Evolutionary conservation across 345 rosid species (phyloP).

Genomic region (Salix caprea): DNA sequence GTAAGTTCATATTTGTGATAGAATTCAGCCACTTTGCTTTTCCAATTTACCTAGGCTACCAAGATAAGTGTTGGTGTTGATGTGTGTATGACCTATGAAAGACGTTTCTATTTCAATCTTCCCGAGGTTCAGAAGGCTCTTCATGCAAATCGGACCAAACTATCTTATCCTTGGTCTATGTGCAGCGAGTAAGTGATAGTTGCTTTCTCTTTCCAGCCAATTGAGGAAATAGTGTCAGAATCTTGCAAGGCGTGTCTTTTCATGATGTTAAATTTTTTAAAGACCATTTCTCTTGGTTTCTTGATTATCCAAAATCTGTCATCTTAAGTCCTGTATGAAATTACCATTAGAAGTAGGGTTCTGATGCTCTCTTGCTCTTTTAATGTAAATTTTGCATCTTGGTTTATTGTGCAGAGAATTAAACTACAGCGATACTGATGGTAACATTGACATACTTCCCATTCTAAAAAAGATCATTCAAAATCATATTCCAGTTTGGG

Average conservation of each 20-base stretch:
- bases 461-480: conserved; percentile 62
- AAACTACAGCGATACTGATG: conserved; percentile 53
- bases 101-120: conserved; percentile 66
- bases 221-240: not conserved
- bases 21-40: not conserved
- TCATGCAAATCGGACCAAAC: conserved; percentile 70
- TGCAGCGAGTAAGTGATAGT: conserved; percentile 54
- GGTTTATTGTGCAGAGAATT: conserved; percentile 39
- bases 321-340: not conserved
- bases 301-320: not conserved
- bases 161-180: conserved; percentile 74
- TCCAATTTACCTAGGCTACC: conserved; percentile 46
- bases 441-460: conserved; percentile 64
- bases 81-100: conserved; percentile 71
- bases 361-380: not conserved
- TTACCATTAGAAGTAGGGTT: not conserved
- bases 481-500: conserved; percentile 64
- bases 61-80: conserved; percentile 75
- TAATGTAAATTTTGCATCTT: not conserved
- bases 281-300: not conserved
- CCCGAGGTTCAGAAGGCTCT: conserved; percentile 90
- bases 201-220: not conserved
- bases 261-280: not conserved
- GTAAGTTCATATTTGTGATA: not conserved
- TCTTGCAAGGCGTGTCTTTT: not conserved